Evolutionary conservation across 2,329 filamentous ascomycete species (phyloP).

Genomic region (Neopestalotiopsis sp.): DNA sequence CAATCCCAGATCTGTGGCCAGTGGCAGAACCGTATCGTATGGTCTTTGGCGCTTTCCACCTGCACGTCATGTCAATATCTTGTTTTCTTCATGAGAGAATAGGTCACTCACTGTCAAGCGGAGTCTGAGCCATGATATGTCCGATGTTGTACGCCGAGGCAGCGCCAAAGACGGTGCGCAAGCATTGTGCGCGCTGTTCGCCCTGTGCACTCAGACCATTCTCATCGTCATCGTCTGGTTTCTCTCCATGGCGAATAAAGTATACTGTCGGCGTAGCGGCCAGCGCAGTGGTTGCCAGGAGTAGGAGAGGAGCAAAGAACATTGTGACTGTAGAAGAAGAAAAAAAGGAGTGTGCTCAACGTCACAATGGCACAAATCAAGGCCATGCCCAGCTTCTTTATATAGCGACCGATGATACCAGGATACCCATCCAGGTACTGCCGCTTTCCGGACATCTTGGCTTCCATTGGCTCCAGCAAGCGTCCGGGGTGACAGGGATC

Average conservation of each 20-base stretch:
- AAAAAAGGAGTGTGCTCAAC: neutral
- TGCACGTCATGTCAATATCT: slow-evolving; percentile 22
- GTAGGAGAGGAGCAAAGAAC: neutral
- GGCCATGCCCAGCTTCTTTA: neutral
- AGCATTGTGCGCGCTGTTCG: slow-evolving; percentile 61
- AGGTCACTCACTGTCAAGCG: slow-evolving; percentile 32
- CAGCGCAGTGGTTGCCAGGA: slow-evolving; percentile 5
- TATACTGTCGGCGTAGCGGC: slow-evolving; percentile 55
- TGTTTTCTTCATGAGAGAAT: neutral
- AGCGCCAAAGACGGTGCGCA: slow-evolving; percentile 60
- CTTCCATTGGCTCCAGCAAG: neutral
- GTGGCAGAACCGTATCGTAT: slow-evolving; percentile 59
- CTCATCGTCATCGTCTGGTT: slow-evolving; percentile 51
- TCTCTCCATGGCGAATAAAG: slow-evolving; percentile 69
- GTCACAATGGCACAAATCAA: neutral
- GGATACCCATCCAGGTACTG: neutral
- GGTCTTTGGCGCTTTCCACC: slow-evolving; percentile 59
- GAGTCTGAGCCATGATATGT: slow-evolving; percentile 60
- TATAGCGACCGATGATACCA: neutral
- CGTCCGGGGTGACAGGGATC: neutral
- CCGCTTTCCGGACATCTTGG: neutral
- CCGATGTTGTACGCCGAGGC: slow-evolving; percentile 58
- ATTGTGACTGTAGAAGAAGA: neutral
- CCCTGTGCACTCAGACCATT: slow-evolving; percentile 55
- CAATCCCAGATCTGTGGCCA: slow-evolving; percentile 60